Conservation (phyloP, 306 rosid species). For the Prosopis cineraria region DNA sequence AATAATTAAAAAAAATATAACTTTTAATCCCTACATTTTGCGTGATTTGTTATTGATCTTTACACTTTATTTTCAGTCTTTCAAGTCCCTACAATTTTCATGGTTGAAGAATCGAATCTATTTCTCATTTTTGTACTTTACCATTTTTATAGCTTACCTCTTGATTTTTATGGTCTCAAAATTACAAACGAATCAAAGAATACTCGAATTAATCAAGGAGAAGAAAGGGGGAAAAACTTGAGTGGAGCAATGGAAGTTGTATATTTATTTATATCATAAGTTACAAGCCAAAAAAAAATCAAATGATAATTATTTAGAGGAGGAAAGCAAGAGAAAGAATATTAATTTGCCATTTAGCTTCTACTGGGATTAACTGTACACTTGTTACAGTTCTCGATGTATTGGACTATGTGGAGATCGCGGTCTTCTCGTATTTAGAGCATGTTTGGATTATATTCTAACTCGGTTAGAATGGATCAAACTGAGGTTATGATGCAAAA, state of each 20-base stretch:
- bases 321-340: background rate
- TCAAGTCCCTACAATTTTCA: no score
- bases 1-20: no score
- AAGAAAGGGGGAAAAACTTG: background rate
- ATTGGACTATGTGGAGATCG: conserved; percentile 32
- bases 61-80: no score
- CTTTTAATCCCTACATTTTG: no score
- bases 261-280: background rate
- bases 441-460: no score
- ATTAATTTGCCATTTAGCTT: background rate
- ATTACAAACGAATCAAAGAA: background rate
- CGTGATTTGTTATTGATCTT: no score
- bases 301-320: background rate
- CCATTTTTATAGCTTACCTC: background rate
- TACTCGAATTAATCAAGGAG: background rate
- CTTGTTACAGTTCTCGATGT: background rate
- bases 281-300: background rate
- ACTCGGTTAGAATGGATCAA: no score
- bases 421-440: conserved; percentile 37
- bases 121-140: background rate
- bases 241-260: background rate
- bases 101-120: background rate
- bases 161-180: background rate
- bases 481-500: no score
- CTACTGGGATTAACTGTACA: conserved; percentile 17